Evolutionary conservation across 306 rosid genomes (phyloP).

Genomic region (Ochetophila trinervis): DNA sequence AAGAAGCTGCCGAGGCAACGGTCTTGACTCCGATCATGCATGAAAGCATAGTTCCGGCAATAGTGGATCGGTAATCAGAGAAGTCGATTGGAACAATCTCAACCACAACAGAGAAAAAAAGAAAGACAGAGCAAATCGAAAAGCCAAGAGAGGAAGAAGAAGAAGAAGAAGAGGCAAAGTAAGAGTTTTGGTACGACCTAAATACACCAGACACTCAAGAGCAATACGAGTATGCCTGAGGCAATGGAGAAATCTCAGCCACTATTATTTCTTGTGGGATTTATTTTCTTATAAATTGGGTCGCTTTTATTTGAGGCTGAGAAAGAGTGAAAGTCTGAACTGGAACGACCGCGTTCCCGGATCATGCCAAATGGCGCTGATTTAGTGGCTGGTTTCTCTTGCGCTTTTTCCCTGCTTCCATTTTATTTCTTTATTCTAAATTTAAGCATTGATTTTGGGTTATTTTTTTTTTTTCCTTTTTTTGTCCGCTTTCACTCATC

Average conservation of each 20-base stretch:
- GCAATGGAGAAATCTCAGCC: constrained; percentile 76
- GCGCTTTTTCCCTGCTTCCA: constrained; percentile 46
- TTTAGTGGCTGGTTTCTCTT: constrained; percentile 37
- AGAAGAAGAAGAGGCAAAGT: constrained; percentile 1
- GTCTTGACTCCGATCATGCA: constrained; percentile 26
- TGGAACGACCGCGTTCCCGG: neutral
- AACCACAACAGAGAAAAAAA: neutral
- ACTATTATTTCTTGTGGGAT: constrained; percentile 56
- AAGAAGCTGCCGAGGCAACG: constrained; percentile 15
- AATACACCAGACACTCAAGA: constrained; percentile 19
- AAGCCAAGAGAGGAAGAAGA: neutral
- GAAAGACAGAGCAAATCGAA: neutral
- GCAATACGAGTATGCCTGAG: constrained; percentile 12
- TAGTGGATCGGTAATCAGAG: constrained; percentile 14
- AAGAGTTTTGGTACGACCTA: constrained; percentile 18
- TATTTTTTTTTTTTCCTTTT: neutral
- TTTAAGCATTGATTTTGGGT: neutral
- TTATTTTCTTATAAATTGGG: constrained; percentile 7
- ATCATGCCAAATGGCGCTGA: constrained; percentile 43
- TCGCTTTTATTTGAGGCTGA: constrained; percentile 48
- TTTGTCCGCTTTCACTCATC: too few relatives aligned
- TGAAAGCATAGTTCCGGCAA: constrained; percentile 37
- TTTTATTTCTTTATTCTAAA: constrained; percentile 7
- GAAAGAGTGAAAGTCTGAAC: constrained; percentile 13
- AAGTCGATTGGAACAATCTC: constrained; percentile 19